Base-by-base conservation (phyloP, 1,139 yeast genomes). In the Arxiozyma bovina region DNA sequence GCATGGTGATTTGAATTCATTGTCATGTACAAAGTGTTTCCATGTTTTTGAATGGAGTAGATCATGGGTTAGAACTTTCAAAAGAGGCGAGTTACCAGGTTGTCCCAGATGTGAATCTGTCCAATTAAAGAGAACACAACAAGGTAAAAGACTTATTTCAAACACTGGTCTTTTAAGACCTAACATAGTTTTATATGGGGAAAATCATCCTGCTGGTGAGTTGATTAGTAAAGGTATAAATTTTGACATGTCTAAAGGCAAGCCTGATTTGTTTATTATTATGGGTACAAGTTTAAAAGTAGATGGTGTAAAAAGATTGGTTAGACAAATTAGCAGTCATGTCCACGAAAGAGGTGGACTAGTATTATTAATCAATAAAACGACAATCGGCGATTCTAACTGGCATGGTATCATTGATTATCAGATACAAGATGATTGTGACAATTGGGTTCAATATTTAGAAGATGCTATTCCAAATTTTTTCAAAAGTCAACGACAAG, bases 201-300 rank as follows among this genome's bases (percentile, higher is more conserved):
- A 89, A 66, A 81, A 84, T 63, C 96, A 88, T 66, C 96, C 96
- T 0, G 89, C 86, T 63, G 81, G 89, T 34, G 96, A 88, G 57
- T 76, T 83, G 11, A 81, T 89, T 50, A 85, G 94, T 1, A 78
- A 79, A 54, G 89, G 93, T 1, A 74, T 90, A 18, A 86, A 79
- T 62, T 74, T 79, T 5, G 96, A 89, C 69, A 60, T 67, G 9
- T 67, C 85, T 51, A 77, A 74, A 60, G 72, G 80, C 45, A 78
- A 74, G 59, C 93, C 96, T 0, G 96, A 89, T 66, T 77, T 88
- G 60, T 74, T 89, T 50, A 74, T 89, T 23, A 86, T 89, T 40
- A 87, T 87, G 78, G 96, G 96, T 1, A 89, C 96, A 0, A 84
- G 95, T 8, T 72, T 89, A 54, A 86, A 85, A 70, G 94, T 89